Base-by-base conservation (phyloP, 2,329 filamentous ascomycete genomes). In the Neurospora sp. region DNA sequence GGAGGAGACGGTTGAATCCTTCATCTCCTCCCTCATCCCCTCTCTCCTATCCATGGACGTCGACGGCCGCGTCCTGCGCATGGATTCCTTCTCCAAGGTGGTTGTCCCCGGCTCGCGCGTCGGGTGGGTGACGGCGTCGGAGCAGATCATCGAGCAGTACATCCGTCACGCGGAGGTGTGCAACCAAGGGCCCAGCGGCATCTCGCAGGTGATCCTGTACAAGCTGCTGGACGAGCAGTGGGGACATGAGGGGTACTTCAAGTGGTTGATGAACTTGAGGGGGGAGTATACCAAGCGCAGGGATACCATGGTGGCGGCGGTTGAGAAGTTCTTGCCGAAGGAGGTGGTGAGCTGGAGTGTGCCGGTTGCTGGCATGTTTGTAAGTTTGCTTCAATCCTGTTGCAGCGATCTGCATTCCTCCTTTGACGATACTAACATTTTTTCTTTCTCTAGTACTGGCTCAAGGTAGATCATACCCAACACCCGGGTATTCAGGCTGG, bases 31-130 rank as follows among this genome's bases (percentile, higher is more conserved):
- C 3, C 85, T 97, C 6, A 84, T 93, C 4, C 93, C 93, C 0
- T 91, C 91, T 2, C 88, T 91, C 69, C 84, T 97, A 39, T 92
- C 88, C 80, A 85, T 97, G 75, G 94, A 97, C 77, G 84, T 87
- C 0, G 93, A 97, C 78, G 95, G 94, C 8, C 91, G 94, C 72
- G 94, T 97, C 41, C 85, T 97, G 82, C 91, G 94, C 41, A 86
- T 97, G 80, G 94, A 97, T 78, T 97, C 93, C 0, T 96, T 97
- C 81, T 96, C 92, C 76, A 97, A 97, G 82, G 92, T 97, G 1
- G 85, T 97, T 39, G 86, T 93, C 0, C 94, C 95, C 0, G 94
- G 94, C 8, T 89, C 91, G 15, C 88, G 94, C 65, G 81, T 91
- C 52, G 94, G 94, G 57, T 99, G 96, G 95, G 86, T 97, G 70